A percentile compares a stretch with the other conserved stretches of the same genome.
Evolutionary conservation across 768 basidiomycete species (phyloP).

Genomic region (Lactarius sanguifluus): DNA sequence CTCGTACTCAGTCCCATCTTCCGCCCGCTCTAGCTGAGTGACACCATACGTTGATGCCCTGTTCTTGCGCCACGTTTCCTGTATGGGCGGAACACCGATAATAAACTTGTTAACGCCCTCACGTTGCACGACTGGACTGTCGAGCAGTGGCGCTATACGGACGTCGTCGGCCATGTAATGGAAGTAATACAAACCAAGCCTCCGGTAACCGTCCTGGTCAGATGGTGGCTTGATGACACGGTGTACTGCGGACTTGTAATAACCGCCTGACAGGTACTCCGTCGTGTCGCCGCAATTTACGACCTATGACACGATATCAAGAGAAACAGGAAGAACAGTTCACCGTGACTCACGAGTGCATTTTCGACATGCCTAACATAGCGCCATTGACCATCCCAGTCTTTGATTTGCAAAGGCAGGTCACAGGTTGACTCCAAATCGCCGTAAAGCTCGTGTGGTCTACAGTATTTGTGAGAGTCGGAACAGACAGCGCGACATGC

Average conservation of each 20-base stretch:
- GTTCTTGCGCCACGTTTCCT: slow-evolving; percentile 37
- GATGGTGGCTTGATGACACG: slow-evolving; percentile 41
- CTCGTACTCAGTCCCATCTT: slow-evolving; percentile 38
- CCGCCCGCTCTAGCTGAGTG: slow-evolving; percentile 34
- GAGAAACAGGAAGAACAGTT: neutral
- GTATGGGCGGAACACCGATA: slow-evolving; percentile 34
- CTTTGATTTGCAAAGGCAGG: slow-evolving; percentile 40
- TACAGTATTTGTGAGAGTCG: slow-evolving; percentile 15
- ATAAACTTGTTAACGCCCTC: slow-evolving; percentile 35
- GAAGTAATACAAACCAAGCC: slow-evolving; percentile 42
- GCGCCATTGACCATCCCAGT: slow-evolving; percentile 40
- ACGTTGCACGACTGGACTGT: slow-evolving; percentile 38
- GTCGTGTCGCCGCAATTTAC: slow-evolving; percentile 40
- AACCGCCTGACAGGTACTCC: slow-evolving; percentile 40
- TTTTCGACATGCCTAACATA: slow-evolving; percentile 41
- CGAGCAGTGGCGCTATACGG: slow-evolving; percentile 33
- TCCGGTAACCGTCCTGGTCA: slow-evolving; percentile 37
- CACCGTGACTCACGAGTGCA: slow-evolving; percentile 34
- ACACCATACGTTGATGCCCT: slow-evolving; percentile 37
- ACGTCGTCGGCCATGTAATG: slow-evolving; percentile 37
- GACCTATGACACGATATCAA: slow-evolving; percentile 36
- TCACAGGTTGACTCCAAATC: slow-evolving; percentile 41
- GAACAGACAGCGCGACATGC: neutral
- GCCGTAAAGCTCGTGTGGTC: slow-evolving; percentile 40
- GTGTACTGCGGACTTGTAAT: slow-evolving; percentile 40